These are phyloP conservation scores for Nemania abortiva DNA, from an alignment of 2,329 filamentous ascomycete species.

Conservation along the genomic window DNA sequence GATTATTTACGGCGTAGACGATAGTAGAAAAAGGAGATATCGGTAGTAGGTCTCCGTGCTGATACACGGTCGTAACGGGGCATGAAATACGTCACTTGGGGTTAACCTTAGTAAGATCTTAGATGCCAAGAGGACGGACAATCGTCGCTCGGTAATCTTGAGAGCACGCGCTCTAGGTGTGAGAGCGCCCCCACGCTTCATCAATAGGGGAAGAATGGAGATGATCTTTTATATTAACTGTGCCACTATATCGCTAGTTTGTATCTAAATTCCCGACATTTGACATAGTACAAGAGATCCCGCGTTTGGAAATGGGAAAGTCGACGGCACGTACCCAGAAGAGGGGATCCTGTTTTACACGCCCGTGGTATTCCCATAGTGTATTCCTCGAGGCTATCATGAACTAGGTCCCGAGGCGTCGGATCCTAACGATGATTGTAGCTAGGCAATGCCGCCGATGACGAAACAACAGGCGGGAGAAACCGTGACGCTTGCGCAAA, in stretches of 20 bases:
- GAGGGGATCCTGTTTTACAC: background rate
- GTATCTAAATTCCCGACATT: background rate
- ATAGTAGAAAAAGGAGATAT: background rate
- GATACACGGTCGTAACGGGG: background rate
- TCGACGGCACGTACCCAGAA: background rate
- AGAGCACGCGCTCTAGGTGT: background rate
- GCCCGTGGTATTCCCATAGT: background rate
- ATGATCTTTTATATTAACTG: slow-evolving; percentile 2
- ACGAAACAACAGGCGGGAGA: background rate
- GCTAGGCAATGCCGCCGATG: background rate
- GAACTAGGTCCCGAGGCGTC: background rate
- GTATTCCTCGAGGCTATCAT: background rate
- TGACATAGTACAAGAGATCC: background rate
- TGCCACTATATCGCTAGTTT: background rate
- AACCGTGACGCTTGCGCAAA: background rate
- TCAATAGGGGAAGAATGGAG: slow-evolving; percentile 7
- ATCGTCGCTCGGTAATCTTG: slow-evolving; percentile 17
- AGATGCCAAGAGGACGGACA: background rate
- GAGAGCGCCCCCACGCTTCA: background rate
- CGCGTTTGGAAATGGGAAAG: background rate
- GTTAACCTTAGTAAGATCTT: slow-evolving; percentile 10
- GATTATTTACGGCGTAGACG: background rate
- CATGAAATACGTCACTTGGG: slow-evolving; percentile 16
- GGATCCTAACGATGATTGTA: slow-evolving; percentile 1
- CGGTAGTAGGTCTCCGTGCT: background rate